Base-by-base conservation (phyloP, 2,329 filamentous ascomycete species). In the Paraphaeosphaeria sporulosa region DNA sequence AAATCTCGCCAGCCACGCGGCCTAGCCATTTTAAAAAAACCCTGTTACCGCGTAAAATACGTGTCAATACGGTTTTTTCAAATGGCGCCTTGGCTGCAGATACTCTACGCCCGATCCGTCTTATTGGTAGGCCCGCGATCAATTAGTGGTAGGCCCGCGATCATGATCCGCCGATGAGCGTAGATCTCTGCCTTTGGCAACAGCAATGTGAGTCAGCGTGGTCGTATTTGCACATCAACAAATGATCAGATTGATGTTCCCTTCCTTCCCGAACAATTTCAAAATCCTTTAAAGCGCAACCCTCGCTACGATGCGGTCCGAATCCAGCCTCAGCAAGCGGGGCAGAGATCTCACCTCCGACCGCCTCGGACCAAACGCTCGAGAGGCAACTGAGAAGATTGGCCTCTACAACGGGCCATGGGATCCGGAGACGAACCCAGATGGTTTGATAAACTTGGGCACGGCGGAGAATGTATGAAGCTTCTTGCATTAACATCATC, bases 401-500 rank as follows among this genome's bases (percentile, higher is more conserved):
- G 21, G 44, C 1, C 19, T 48, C 70, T 2, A 42, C 52, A 25
- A 58, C 25, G 44, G 67, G 46, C 55, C 55, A 17, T 74, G 71
- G 52, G 60, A 74, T 54, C 55, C 65, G 5, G 57, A 63, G 2
- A 64, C 53, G 8, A 77, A 75, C 53, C 74, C 73, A 9, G 59
- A 68, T 47, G 74, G 71, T 13, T 61, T 69, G 15, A 51, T 77
- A 30, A 71, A 71, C 44, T 59, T 76, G 32, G 73, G 72, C 8
- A 71, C 70, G 8, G 67, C 71, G 9, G 74, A 76, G 48, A 76
- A 76, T 65, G 66, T 68, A 32, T n/a, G 42, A 43, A 4, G n/a
- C 9, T 8, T 1, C 17, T 43, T 21, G 9, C 9, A 19, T 3
- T 4, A 21, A 19, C 2, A 8, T 19, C 17, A 3, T 19, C 9